Percentiles rank a stretch among this genome's conserved stretches.
Evolutionary conservation across 2,329 filamentous ascomycete species (phyloP).

Genomic region (Fusarium xyrophilum): DNA sequence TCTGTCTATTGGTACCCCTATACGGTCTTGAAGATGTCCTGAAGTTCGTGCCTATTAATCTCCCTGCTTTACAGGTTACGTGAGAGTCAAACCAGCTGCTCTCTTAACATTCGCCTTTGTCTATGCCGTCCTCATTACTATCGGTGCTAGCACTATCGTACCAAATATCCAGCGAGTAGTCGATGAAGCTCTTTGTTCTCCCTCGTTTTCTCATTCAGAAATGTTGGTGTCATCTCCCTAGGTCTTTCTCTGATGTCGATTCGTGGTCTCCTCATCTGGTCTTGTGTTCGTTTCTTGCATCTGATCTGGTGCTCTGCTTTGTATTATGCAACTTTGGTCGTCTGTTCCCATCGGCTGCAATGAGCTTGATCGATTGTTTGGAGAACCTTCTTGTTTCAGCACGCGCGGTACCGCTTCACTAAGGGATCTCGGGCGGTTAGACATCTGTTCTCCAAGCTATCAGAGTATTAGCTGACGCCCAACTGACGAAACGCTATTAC

Average conservation of each 20-base stretch:
- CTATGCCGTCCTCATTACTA: neutral
- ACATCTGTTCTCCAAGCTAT: neutral
- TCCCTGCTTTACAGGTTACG: neutral
- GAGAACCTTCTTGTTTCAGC: neutral
- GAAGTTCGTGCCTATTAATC: neutral
- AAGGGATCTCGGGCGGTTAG: slow-evolving; percentile 1
- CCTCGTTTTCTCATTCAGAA: neutral
- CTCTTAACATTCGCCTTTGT: neutral
- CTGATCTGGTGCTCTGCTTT: neutral
- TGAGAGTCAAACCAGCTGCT: neutral
- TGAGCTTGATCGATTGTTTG: neutral
- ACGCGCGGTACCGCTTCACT: neutral
- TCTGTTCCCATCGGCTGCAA: slow-evolving; percentile 5
- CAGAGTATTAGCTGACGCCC: neutral
- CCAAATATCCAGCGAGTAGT: too few species aligned
- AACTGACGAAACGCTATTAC: neutral
- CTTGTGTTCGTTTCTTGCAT: neutral
- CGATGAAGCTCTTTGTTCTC: neutral
- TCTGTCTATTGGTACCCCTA: neutral
- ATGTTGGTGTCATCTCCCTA: neutral
- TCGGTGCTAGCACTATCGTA: neutral
- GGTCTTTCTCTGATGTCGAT: neutral
- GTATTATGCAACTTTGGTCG: neutral
- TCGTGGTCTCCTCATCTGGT: neutral
- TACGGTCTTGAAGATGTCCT: neutral